phyloP scores from a whole-genome alignment of 2,329 filamentous ascomycete genomes.

The Penicillium brasilianum region DNA sequence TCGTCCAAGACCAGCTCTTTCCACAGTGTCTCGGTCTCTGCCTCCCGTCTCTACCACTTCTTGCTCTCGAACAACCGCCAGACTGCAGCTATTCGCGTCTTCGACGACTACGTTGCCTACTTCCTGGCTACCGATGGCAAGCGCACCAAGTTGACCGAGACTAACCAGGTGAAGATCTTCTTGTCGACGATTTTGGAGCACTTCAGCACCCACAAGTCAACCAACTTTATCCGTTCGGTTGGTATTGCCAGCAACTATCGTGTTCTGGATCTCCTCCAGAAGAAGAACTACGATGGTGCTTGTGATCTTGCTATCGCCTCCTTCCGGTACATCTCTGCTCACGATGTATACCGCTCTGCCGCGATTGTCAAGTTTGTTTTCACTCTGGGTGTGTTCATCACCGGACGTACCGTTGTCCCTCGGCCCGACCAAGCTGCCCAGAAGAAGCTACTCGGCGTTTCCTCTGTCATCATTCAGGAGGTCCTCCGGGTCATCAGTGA shows the following conservation, averaged over 20 bases:
- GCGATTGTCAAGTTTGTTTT: slow-evolving; percentile 44
- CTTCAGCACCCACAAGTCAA: slow-evolving; percentile 42
- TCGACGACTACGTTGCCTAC: slow-evolving; percentile 39
- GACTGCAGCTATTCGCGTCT: slow-evolving; percentile 33
- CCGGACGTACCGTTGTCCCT: slow-evolving; percentile 44
- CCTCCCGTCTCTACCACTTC: slow-evolving; percentile 43
- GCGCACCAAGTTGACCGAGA: slow-evolving; percentile 34
- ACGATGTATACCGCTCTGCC: slow-evolving; percentile 37
- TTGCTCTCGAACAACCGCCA: slow-evolving; percentile 35
- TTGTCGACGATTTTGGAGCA: slow-evolving; percentile 39
- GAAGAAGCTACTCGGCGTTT: slow-evolving; percentile 48
- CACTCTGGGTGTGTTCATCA: slow-evolving; percentile 39
- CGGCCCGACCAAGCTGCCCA: slow-evolving; percentile 42
- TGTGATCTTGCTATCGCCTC: slow-evolving; percentile 40
- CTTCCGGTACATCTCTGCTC: slow-evolving; percentile 42
- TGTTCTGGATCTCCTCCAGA: slow-evolving; percentile 35
- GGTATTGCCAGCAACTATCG: slow-evolving; percentile 41
- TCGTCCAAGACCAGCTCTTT: slow-evolving; percentile 44
- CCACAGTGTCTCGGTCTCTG: slow-evolving; percentile 42
- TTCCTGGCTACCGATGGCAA: slow-evolving; percentile 42
- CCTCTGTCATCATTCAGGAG: slow-evolving; percentile 48
- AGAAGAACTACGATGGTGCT: slow-evolving; percentile 38
- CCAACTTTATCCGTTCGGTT: slow-evolving; percentile 44
- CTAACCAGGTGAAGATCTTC: slow-evolving; percentile 39
- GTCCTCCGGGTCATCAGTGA: slow-evolving; percentile 47